These are phyloP conservation scores for Pichia exigua DNA, from an alignment of 805 yeast species.

Conservation along the genomic window DNA sequence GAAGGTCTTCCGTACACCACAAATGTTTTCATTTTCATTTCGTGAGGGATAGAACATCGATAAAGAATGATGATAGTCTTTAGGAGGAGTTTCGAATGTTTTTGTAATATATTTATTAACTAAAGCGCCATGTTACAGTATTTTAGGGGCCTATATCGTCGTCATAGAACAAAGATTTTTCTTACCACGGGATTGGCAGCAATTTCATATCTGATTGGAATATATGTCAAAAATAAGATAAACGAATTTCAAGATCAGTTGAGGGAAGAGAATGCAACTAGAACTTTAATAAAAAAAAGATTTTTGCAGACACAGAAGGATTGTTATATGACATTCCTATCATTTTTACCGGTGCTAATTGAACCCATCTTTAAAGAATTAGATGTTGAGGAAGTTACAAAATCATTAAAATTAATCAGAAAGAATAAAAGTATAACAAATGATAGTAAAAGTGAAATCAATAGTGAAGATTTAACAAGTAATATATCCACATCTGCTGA, in stretches of 20 bases:
- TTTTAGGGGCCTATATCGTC: slow-evolving; percentile 30
- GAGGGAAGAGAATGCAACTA: slow-evolving; percentile 50
- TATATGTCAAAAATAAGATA: slow-evolving; percentile 38
- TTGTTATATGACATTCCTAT: slow-evolving; percentile 74
- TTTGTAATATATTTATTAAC: not conserved
- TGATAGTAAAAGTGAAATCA: slow-evolving; percentile 8
- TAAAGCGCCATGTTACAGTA: slow-evolving; percentile 24
- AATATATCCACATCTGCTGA: slow-evolving; percentile 12
- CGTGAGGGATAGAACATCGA: not conserved
- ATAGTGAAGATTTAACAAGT: slow-evolving; percentile 15
- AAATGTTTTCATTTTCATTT: not conserved
- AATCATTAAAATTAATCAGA: slow-evolving; percentile 50
- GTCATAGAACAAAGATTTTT: slow-evolving; percentile 39
- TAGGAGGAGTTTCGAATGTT: not conserved
- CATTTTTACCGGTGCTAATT: slow-evolving; percentile 69
- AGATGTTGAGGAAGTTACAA: slow-evolving; percentile 68
- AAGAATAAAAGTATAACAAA: slow-evolving; percentile 28
- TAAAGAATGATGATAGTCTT: not conserved
- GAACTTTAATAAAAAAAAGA: slow-evolving; percentile 67
- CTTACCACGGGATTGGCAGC: slow-evolving; percentile 39
- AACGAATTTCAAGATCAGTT: slow-evolving; percentile 43
- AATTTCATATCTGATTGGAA: slow-evolving; percentile 35
- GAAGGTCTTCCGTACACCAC: not conserved
- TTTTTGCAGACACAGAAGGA: slow-evolving; percentile 91
- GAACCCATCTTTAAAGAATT: slow-evolving; percentile 53